Percentiles rank a stretch among this genome's conserved stretches.
These are phyloP conservation scores for Plantago lanceolata DNA, from an alignment of 305 asterid genomes.

Conservation along the genomic window DNA sequence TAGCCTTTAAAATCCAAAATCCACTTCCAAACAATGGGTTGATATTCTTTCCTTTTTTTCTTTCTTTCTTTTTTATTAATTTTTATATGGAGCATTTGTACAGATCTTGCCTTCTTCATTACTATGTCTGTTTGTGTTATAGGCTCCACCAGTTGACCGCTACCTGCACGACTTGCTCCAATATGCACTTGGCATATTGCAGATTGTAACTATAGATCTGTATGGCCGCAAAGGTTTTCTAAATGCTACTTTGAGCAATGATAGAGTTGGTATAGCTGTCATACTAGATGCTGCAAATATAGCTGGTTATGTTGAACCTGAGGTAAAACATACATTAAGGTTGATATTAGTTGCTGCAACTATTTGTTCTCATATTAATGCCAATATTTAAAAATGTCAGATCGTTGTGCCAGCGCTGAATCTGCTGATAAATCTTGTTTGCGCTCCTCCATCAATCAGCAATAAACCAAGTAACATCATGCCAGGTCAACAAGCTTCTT, in stretches of 20 bases:
- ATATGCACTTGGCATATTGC: conserved; percentile 90
- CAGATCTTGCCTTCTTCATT: conserved; percentile 12
- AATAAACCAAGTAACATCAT: conserved; percentile 61
- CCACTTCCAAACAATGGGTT: too few relatives aligned
- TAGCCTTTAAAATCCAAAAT: too few relatives aligned
- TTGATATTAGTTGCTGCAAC: conserved; percentile 9
- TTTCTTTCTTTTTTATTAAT: too few relatives aligned
- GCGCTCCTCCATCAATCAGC: conserved; percentile 99
- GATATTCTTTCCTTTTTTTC: too few relatives aligned
- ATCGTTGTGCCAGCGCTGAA: conserved; percentile 89
- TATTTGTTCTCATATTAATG: conserved; percentile 12
- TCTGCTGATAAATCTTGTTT: conserved; percentile 85
- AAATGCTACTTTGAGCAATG: conserved; percentile 82
- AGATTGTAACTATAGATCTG: conserved; percentile 80
- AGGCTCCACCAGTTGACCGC: conserved; percentile 99
- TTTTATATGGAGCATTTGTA: not conserved
- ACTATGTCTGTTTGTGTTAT: conserved; percentile 27
- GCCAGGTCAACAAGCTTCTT: conserved; percentile 67
- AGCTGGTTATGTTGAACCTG: conserved; percentile 90
- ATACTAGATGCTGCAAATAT: conserved; percentile 95
- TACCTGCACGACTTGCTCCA: conserved; percentile 94
- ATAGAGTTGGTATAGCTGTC: conserved; percentile 91
- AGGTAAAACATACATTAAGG: conserved; percentile 44
- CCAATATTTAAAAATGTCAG: conserved; percentile 37
- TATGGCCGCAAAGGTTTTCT: conserved; percentile 80